Base-by-base conservation (phyloP, 163 green algal species). In the Chlorella variabilis region DNA sequence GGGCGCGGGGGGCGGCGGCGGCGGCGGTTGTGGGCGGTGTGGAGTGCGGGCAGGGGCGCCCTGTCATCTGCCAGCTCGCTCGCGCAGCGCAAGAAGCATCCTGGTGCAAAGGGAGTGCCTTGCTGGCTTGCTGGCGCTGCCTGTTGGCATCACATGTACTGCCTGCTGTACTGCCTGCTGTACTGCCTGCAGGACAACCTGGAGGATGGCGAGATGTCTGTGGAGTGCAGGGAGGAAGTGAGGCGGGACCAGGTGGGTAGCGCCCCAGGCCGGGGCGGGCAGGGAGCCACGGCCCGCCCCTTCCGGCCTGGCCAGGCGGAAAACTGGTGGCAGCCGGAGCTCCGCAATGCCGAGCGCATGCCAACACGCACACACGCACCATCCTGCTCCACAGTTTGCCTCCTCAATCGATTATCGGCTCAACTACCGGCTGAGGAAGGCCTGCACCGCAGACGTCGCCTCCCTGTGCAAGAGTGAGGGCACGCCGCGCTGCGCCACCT, bases 391-490 rank as follows among this genome's bases (percentile, higher is more conserved):
- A 67, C 71, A 69, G 71, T 42, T 25, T 25, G 51, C 79, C 45
- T 34, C 79, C 7, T 69, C 81, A 21, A 78, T 38, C 15, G 83
- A 89, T 79, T 89, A 83, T 82, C 86, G 94, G 48, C 89, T 98
- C 45, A 98, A 97, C 86, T 94, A 89, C 85, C 87, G 94, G 1
- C 90, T 98, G 21, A 87, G 83, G 36, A 91, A 88, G 38, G 89
- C 89, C 1, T 98, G 94, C 85, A 68, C 91, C 18, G 81, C 78
- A 2, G 94, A 96, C 48, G 86, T 97, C 4, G 34, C 84, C 0
- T 39, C 77, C 2, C 87, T 96, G 31, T 97, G 94, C 86, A 42
- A 65, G 5, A 41, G 85, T n/a, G 84, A 82, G 59, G 96, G 93
- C 3, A 21, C 3, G 3, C n/a, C 2, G 36, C 20, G 20, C 18